A percentile compares a stretch with the other conserved stretches of the same genome.
Evolutionary conservation across 2,329 filamentous ascomycete genomes (phyloP).

Genomic region (Chrysosporium queenslandicum): DNA sequence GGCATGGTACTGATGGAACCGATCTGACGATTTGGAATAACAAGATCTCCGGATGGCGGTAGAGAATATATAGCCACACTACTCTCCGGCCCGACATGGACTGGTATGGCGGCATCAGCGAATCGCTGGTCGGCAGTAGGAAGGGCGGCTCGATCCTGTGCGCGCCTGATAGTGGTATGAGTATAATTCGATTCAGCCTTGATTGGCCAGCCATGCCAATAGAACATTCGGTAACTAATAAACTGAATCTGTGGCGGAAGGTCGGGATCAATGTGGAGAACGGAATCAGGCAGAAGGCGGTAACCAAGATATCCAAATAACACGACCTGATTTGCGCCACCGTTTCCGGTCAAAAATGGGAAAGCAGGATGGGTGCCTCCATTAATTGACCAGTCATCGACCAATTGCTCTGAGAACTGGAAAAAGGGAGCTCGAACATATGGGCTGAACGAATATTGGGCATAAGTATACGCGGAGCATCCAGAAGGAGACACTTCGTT

Average conservation of each 20-base stretch:
- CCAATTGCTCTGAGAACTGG: conserved; percentile 59
- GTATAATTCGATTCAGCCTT: conserved; percentile 52
- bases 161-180: conserved; percentile 52
- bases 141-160: conserved; percentile 36
- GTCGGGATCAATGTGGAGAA: conserved; percentile 54
- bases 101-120: conserved; percentile 45
- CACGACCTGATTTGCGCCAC: conserved; percentile 57
- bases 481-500: conserved; percentile 56
- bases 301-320: conserved; percentile 60
- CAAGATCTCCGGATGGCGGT: conserved; percentile 41
- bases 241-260: conserved; percentile 56
- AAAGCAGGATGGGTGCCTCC: conserved; percentile 59
- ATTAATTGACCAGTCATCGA: conserved; percentile 51
- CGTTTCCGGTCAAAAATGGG: conserved; percentile 61
- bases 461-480: conserved; percentile 59
- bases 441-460: conserved; percentile 52
- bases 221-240: conserved; percentile 53
- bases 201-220: conserved; percentile 57
- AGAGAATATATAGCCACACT: conserved; percentile 40
- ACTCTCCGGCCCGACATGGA: conserved; percentile 44
- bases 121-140: conserved; percentile 47
- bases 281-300: conserved; percentile 47
- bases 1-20: conserved; percentile 45
- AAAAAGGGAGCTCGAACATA: conserved; percentile 59
- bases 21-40: conserved; percentile 50